Base-by-base conservation (phyloP, 768 basidiomycete species). In the Dendrothele bispora region DNA sequence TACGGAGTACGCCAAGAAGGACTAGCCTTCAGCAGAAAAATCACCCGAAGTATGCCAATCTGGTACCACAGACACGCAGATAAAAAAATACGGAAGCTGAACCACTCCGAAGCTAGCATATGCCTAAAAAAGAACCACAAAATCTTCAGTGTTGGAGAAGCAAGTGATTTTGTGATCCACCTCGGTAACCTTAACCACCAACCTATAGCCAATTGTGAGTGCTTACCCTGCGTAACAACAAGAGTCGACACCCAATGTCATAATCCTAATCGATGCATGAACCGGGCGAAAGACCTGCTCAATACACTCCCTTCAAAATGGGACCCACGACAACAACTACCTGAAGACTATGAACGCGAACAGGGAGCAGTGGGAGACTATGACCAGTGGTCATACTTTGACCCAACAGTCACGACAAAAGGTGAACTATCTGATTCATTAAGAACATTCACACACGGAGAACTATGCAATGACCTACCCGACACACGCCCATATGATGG, bases 51-150 rank as follows among this genome's bases (percentile, higher is more conserved):
- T n/a, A n/a, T n/a, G n/a, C n/a, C n/a, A n/a, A n/a, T 68, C 1
- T 70, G 65, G 66, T 54, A 60, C 46, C 69, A 70, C 48, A 42
- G 25, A 4, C 56, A 45, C n/a, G 50, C 26, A 20, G 48, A 51
- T 7, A 7, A 24, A 3, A 28, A 29, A 22, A 51, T 34, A 7
- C 32, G 46, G 3, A 10, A 8, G 1, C 28, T 43, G 4, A 50
- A 43, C 17, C 39, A 51, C n/a, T 15, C 27, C 22, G 28, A 6
- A 1, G 32, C 41, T 5, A 49, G 46, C n/a, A 17, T 26, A 17
- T 55, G 53, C 21, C 46, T 55, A 3, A 24, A 27, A 30, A 34
- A 22, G 1, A 43, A 15, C 8, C 53, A 55, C 14, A 8, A 10
- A 0, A 43, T 55, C 2, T 25, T 5, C 10, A 22, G 7, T 3